Percentiles rank a stretch among this genome's conserved stretches.
Evolutionary conservation across 2,329 filamentous ascomycete species (phyloP).

Genomic region (Fusarium transvaalense): DNA sequence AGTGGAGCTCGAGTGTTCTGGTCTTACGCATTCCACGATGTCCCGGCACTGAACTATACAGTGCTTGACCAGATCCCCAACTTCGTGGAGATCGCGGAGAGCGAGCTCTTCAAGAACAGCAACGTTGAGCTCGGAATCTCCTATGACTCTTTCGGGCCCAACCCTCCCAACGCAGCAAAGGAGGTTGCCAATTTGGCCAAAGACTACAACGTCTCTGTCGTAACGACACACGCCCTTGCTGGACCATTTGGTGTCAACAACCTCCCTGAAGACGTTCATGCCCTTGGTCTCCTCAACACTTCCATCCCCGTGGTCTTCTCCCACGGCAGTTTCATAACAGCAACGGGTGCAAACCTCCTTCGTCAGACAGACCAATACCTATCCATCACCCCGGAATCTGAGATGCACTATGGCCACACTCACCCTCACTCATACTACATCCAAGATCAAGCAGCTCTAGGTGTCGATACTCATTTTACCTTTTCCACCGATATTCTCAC

Average conservation of each 20-base stretch:
- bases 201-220: slow-evolving; percentile 57
- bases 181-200: slow-evolving; percentile 52
- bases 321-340: slow-evolving; percentile 61
- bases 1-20: slow-evolving; percentile 64
- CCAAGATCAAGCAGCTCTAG: slow-evolving; percentile 65
- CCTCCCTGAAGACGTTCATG: slow-evolving; percentile 55
- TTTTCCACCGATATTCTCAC: slow-evolving; percentile 64
- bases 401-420: slow-evolving; percentile 69
- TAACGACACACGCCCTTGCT: slow-evolving; percentile 61
- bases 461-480: slow-evolving; percentile 67
- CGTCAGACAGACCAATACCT: slow-evolving; percentile 65
- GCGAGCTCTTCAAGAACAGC: slow-evolving; percentile 43
- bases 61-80: slow-evolving; percentile 55
- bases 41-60: slow-evolving; percentile 48
- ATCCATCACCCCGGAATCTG: slow-evolving; percentile 69
- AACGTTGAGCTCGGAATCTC: slow-evolving; percentile 57
- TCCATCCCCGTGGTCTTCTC: slow-evolving; percentile 64
- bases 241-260: slow-evolving; percentile 57
- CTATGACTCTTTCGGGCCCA: slow-evolving; percentile 55
- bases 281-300: slow-evolving; percentile 57
- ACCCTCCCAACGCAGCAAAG: slow-evolving; percentile 47
- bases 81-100: slow-evolving; percentile 55
- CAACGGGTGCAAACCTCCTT: slow-evolving; percentile 57
- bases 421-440: slow-evolving; percentile 59
- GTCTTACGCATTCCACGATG: slow-evolving; percentile 58